Evolutionary conservation across 1,284 basidiomycete genomes (phyloP).

Genomic region (Cryptococcus jaspeensis): DNA sequence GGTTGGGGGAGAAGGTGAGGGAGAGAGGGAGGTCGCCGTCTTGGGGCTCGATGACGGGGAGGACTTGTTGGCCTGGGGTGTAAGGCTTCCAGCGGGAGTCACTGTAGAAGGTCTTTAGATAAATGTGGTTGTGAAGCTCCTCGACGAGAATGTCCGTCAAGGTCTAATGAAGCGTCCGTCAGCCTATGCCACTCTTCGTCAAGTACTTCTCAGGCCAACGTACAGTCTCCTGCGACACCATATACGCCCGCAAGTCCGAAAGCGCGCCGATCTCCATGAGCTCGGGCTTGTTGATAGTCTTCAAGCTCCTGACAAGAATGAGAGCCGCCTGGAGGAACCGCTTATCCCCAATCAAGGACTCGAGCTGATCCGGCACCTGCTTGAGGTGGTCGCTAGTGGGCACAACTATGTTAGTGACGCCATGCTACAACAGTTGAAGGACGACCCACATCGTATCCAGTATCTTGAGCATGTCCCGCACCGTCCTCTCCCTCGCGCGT

Average conservation of each 20-base stretch:
- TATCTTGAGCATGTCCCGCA: slow-evolving; percentile 87
- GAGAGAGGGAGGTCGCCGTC: slow-evolving; percentile 7
- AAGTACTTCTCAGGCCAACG: slow-evolving; percentile 40
- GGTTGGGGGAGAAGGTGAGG: neutral
- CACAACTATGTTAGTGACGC: slow-evolving; percentile 6
- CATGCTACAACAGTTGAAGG: neutral
- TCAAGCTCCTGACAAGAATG: slow-evolving; percentile 82
- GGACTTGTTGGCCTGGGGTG: slow-evolving; percentile 69
- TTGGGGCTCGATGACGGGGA: slow-evolving; percentile 21
- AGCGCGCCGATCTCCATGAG: slow-evolving; percentile 93
- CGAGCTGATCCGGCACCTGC: slow-evolving; percentile 85
- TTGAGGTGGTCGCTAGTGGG: slow-evolving; percentile 77
- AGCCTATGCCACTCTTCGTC: no score
- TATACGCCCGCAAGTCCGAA: slow-evolving; percentile 81
- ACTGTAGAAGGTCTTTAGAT: slow-evolving; percentile 94
- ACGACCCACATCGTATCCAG: slow-evolving; percentile 80
- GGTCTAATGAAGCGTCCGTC: slow-evolving; percentile 57
- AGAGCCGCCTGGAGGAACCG: slow-evolving; percentile 85
- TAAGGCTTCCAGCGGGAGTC: slow-evolving; percentile 89
- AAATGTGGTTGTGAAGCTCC: slow-evolving; percentile 96
- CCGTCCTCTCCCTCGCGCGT: slow-evolving; percentile 73
- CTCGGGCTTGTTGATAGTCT: slow-evolving; percentile 86
- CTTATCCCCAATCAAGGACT: slow-evolving; percentile 94
- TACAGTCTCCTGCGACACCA: slow-evolving; percentile 82
- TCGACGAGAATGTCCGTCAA: slow-evolving; percentile 90